These are phyloP conservation scores for Gleditsia sinensis DNA, from an alignment of 306 rosid genomes.

Conservation along the genomic window DNA sequence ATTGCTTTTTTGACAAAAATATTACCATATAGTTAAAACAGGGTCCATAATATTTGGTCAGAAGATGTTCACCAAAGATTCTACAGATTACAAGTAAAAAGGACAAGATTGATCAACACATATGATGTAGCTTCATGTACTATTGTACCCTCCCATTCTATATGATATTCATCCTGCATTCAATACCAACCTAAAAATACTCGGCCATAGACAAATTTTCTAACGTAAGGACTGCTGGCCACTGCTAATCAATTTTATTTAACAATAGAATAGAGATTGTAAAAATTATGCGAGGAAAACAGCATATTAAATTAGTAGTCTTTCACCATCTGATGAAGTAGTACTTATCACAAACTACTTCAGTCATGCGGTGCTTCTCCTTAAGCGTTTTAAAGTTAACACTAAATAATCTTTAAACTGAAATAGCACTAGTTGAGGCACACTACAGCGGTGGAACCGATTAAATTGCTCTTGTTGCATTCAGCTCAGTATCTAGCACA, in stretches of 20 bases:
- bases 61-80: neutral
- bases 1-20: neutral
- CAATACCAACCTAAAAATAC: neutral
- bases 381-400: neutral
- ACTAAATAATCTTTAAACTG: neutral
- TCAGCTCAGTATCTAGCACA: neutral
- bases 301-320: neutral
- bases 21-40: neutral
- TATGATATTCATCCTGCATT: neutral
- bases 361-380: neutral
- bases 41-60: neutral
- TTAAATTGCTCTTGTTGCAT: neutral
- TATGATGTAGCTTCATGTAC: neutral
- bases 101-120: neutral
- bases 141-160: neutral
- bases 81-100: neutral
- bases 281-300: neutral
- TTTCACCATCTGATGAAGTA: slow-evolving; percentile 14
- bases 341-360: neutral
- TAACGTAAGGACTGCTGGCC: neutral
- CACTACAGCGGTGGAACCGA: neutral
- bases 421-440: neutral
- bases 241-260: neutral
- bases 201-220: neutral
- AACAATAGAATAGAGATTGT: neutral